A percentile compares a stretch with the other conserved stretches of the same genome.
phyloP scores from a whole-genome alignment of 768 basidiomycete genomes.

The Phlebiopsis flavidoalba region DNA sequence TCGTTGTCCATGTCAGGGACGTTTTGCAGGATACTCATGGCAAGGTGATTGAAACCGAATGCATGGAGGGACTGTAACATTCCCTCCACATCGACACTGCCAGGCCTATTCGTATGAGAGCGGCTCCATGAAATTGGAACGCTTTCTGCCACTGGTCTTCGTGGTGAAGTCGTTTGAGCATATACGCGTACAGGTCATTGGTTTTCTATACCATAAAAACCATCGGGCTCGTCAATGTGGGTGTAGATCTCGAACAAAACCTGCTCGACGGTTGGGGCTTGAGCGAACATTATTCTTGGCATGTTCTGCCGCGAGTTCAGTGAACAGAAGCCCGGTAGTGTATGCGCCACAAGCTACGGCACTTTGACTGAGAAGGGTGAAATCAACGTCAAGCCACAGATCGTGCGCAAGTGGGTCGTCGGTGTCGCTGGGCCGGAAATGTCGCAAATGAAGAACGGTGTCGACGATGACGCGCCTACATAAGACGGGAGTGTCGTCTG shows the following conservation, averaged over 20 bases:
- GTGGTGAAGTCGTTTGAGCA: slow-evolving; percentile 85
- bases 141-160: slow-evolving; percentile 92
- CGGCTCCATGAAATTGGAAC: slow-evolving; percentile 85
- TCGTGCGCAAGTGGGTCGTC: slow-evolving; percentile 50
- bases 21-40: slow-evolving; percentile 57
- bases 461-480: slow-evolving; percentile 63
- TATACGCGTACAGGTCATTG: slow-evolving; percentile 68
- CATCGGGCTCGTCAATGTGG: slow-evolving; percentile 96
- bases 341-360: slow-evolving; percentile 80
- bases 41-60: slow-evolving; percentile 89
- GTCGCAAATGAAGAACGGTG: slow-evolving; percentile 74
- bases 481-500: slow-evolving; percentile 30
- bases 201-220: slow-evolving; percentile 93
- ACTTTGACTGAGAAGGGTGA: slow-evolving; percentile 59
- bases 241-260: slow-evolving; percentile 90
- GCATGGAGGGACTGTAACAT: slow-evolving; percentile 79
- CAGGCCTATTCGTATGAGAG: slow-evolving; percentile 51
- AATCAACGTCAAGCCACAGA: slow-evolving; percentile 81
- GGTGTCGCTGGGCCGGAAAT: slow-evolving; percentile 41
- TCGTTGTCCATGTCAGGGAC: slow-evolving; percentile 29
- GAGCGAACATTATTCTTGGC: slow-evolving; percentile 23
- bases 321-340: slow-evolving; percentile 84
- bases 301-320: slow-evolving; percentile 70
- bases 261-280: slow-evolving; percentile 45
- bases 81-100: slow-evolving; percentile 47